Conservation (phyloP, 2,329 filamentous ascomycete genomes). For the Colletotrichum ledebouriae region DNA sequence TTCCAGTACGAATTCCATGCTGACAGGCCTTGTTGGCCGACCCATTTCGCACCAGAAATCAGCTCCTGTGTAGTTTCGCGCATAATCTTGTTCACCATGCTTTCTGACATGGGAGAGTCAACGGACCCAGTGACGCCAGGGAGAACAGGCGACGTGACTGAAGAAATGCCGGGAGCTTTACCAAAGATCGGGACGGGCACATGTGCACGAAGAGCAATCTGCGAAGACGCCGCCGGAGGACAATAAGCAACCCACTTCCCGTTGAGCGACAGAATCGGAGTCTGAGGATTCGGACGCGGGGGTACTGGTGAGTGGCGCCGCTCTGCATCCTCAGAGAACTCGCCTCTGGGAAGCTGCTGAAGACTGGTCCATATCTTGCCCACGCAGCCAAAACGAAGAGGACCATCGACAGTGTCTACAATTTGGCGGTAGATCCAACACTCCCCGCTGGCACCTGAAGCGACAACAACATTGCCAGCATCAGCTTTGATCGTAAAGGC, state of each 20-base stretch:
- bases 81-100: slow-evolving; percentile 81
- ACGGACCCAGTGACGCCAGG: slow-evolving; percentile 76
- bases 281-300: slow-evolving; percentile 62
- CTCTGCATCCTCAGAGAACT: slow-evolving; percentile 62
- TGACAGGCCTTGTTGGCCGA: slow-evolving; percentile 81
- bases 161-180: slow-evolving; percentile 68
- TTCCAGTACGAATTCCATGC: slow-evolving; percentile 88
- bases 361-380: slow-evolving; percentile 94
- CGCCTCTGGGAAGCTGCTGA: slow-evolving; percentile 69
- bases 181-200: slow-evolving; percentile 68
- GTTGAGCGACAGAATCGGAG: slow-evolving; percentile 77
- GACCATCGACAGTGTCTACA: slow-evolving; percentile 56
- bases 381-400: slow-evolving; percentile 72
- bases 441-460: slow-evolving; percentile 88
- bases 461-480: slow-evolving; percentile 77
- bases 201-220: slow-evolving; percentile 77
- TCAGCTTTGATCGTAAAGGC: slow-evolving; percentile 81
- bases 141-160: slow-evolving; percentile 77
- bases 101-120: slow-evolving; percentile 79
- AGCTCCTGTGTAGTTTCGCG: slow-evolving; percentile 84
- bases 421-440: slow-evolving; percentile 80
- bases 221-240: slow-evolving; percentile 78
- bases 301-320: slow-evolving; percentile 53
- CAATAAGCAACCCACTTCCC: slow-evolving; percentile 84
- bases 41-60: slow-evolving; percentile 80